Evolutionary conservation across 208 protist species (phyloP).

Genomic region (Crithidia acanthocephali): DNA sequence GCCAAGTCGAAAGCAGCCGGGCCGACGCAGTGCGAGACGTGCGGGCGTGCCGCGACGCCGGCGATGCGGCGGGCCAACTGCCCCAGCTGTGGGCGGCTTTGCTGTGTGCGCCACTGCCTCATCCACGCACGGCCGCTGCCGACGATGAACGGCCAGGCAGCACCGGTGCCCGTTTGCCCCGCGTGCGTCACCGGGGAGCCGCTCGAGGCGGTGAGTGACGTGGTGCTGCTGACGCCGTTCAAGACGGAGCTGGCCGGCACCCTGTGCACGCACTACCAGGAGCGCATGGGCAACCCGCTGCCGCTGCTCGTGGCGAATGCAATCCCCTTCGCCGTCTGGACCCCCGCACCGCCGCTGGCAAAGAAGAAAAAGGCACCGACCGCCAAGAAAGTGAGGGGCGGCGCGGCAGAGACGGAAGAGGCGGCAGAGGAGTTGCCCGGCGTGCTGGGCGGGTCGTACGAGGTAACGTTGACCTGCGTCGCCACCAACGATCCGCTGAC

Average conservation of each 20-base stretch:
- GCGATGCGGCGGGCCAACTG: constrained; percentile 68
- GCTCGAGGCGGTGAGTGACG: constrained; percentile 67
- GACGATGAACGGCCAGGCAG: constrained; percentile 36
- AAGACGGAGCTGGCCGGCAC: constrained; percentile 75
- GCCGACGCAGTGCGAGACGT: constrained; percentile 34
- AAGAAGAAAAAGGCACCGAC: constrained; percentile 6
- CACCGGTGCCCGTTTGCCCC: constrained; percentile 46
- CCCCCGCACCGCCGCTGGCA: constrained; percentile 12
- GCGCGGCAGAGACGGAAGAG: neutral
- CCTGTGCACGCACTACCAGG: constrained; percentile 55
- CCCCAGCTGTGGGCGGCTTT: constrained; percentile 69
- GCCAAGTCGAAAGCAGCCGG: constrained; percentile 20
- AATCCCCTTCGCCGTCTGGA: constrained; percentile 32
- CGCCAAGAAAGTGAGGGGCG: neutral
- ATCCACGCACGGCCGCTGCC: constrained; percentile 58
- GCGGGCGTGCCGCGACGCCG: constrained; percentile 25
- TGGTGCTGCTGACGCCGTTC: constrained; percentile 62
- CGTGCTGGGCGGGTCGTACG: constrained; percentile 29
- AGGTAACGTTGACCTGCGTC: constrained; percentile 29
- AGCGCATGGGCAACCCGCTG: constrained; percentile 67
- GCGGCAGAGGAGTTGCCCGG: constrained; percentile 10
- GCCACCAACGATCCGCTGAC: constrained; percentile 8
- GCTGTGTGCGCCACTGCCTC: constrained; percentile 62
- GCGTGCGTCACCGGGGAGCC: constrained; percentile 62
- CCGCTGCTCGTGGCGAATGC: constrained; percentile 39